Conservation (phyloP, 2,329 filamentous ascomycete species). For the Xylaria sp. region DNA sequence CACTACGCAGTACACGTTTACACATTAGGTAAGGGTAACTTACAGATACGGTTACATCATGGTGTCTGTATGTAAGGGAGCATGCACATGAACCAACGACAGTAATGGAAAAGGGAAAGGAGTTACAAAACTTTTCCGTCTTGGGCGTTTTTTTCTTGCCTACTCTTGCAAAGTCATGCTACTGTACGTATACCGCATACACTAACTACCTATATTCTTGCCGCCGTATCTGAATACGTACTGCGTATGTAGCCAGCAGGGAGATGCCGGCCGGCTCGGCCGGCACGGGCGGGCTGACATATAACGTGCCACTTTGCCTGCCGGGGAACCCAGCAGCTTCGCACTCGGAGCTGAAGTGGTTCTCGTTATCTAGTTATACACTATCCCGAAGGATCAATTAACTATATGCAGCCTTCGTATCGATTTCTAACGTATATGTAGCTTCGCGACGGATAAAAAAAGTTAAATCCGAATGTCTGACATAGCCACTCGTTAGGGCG, state of each 20-base stretch:
- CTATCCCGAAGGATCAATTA: neutral
- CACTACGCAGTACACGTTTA: neutral
- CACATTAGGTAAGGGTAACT: neutral
- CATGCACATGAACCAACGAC: no score
- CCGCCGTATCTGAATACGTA: neutral
- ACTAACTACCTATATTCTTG: neutral
- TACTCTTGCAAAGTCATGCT: neutral
- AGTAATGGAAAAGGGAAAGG: neutral
- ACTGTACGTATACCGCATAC: no score
- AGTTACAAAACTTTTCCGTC: no score
- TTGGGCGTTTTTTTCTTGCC: neutral
- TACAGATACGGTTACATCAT: neutral
- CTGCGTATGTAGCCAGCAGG: neutral
- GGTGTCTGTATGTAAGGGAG: neutral
- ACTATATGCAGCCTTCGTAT: neutral
- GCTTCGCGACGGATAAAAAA: neutral
- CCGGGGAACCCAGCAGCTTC: no score
- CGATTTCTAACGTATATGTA: neutral
- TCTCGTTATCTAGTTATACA: no score
- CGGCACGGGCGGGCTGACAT: conserved; percentile 10
- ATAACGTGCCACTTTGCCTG: conserved; percentile 5
- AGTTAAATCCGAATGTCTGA: neutral
- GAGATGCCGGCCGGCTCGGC: conserved; percentile 9
- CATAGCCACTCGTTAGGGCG: neutral
- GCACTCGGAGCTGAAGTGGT: no score